Base-by-base conservation (phyloP, 1,284 basidiomycete genomes). In the Boletus semigastroideus region DNA sequence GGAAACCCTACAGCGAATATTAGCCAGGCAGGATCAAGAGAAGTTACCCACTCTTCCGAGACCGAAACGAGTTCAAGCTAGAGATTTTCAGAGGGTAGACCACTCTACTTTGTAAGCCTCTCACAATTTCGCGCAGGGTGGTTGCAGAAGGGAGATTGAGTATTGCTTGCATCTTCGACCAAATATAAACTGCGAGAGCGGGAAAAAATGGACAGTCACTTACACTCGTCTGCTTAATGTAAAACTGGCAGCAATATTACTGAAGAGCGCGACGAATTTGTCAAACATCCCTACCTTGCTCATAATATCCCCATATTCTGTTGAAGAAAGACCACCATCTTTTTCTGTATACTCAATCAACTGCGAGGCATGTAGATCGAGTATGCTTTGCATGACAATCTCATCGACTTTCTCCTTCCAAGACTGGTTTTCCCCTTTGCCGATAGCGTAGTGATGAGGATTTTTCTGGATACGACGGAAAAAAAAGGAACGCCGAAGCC, bases 391-490 rank as follows among this genome's bases (percentile, higher is more conserved):
- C 68, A 78, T 75, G 11, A 93, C 84, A 57, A 93, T 78, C 27
- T 84, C 79, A 46, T 91, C 86, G 6, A 94, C 67, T 51, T 80
- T 75, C 46, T 84, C 79, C 60, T 86, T 77, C 80, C 88, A 90
- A 5, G 82, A 79, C 60, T 86, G 78, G 30, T 72, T 68, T n/a
- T 76, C 72, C 36, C 74, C 72, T 62, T 86, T 82, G 20, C 76
- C 77, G 30, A 89, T 72, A 7, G 82, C 75, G 64, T 98, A 98
- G 63, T 88, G 79, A 7, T 66, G 63, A 0, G 93, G 90, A 62
- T 97, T 96, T 66, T 86, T 85, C 60, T 84, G 82, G 49, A 98
- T 84, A 12, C 94, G 80, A 46, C 88, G 85, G 64, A 83, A 94
- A 10, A 97, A 72, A 68, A 96, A 96, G 0, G 93, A 90, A 52